phyloP scores from a whole-genome alignment of 192 early-diverging fungal genomes.

The Coemansia erecta region DNA sequence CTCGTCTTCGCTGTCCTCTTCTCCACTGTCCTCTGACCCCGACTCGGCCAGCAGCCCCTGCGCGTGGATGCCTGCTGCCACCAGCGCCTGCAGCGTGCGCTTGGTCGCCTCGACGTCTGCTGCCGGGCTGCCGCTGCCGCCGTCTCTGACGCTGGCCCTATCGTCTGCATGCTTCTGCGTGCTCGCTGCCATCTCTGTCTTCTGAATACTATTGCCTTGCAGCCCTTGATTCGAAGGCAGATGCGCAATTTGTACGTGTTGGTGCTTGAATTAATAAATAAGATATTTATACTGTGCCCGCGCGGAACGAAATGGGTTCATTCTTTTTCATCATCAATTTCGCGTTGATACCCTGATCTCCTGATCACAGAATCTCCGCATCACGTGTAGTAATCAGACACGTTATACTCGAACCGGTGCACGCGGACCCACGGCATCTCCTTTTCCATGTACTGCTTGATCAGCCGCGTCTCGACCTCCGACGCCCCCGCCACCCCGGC shows the following conservation, averaged over 20 bases:
- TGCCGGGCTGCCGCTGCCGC: not conserved
- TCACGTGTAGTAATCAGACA: conserved; percentile 28
- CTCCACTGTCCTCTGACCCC: not conserved
- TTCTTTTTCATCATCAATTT: not conserved
- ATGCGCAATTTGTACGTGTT: too few relatives aligned
- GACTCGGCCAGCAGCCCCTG: conserved; percentile 25
- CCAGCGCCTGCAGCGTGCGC: conserved; percentile 45
- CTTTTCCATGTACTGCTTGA: conserved; percentile 46
- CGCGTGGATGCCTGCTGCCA: conserved; percentile 44
- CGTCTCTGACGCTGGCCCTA: not conserved
- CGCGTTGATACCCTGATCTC: too few relatives aligned
- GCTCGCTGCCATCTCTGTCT: conserved; percentile 2
- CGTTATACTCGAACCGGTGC: conserved; percentile 51
- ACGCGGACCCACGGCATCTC: conserved; percentile 40
- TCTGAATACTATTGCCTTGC: too few relatives aligned
- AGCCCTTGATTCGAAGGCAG: too few relatives aligned
- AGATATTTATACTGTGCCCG: too few relatives aligned
- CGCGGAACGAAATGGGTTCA: too few relatives aligned
- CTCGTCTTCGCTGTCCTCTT: conserved; percentile 15
- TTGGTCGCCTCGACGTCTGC: conserved; percentile 48
- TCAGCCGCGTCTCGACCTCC: conserved; percentile 48
- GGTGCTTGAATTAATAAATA: too few relatives aligned
- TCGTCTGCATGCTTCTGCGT: not conserved
- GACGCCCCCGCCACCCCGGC: conserved; percentile 35
- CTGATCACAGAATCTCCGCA: too few relatives aligned